Evolutionary conservation across 495 filamentous ascomycete genomes (phyloP).

Genomic region (Trichoderma asperelloides): DNA sequence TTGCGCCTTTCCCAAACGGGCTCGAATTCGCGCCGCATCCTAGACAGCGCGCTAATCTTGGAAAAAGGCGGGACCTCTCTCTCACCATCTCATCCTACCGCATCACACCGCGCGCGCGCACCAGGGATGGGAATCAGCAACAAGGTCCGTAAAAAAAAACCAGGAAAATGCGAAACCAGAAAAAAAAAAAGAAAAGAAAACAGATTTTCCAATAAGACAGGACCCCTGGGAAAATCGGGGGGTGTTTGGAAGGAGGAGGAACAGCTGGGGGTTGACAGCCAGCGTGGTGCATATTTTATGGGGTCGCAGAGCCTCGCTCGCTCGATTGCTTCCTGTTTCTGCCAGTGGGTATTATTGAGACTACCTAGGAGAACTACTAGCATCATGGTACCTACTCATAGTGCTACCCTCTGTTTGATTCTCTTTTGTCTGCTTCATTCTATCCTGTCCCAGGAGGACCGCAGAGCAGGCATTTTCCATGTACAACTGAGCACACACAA

Average conservation of each 20-base stretch:
- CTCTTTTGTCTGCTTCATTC: background rate
- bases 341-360: background rate
- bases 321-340: background rate
- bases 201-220: background rate
- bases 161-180: background rate
- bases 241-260: background rate
- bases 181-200: background rate
- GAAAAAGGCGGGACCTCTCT: too few species aligned
- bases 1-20: background rate
- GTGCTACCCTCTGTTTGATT: too few species aligned
- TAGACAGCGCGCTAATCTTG: background rate
- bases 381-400: too few species aligned
- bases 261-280: too few species aligned
- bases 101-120: too few species aligned
- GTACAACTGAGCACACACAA: background rate
- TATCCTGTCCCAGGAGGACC: background rate
- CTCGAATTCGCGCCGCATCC: slow-evolving; percentile 4
- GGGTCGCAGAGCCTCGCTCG: slow-evolving; percentile 6
- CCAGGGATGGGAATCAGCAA: too few species aligned
- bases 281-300: background rate
- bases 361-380: too few species aligned
- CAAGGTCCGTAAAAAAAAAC: too few species aligned
- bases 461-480: background rate
- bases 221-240: slow-evolving; percentile 2
- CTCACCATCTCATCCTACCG: too few species aligned